Percentiles rank a stretch among this genome's conserved stretches.
Evolutionary conservation across 495 filamentous ascomycete genomes (phyloP).

Genomic region (Xylaria castorea): DNA sequence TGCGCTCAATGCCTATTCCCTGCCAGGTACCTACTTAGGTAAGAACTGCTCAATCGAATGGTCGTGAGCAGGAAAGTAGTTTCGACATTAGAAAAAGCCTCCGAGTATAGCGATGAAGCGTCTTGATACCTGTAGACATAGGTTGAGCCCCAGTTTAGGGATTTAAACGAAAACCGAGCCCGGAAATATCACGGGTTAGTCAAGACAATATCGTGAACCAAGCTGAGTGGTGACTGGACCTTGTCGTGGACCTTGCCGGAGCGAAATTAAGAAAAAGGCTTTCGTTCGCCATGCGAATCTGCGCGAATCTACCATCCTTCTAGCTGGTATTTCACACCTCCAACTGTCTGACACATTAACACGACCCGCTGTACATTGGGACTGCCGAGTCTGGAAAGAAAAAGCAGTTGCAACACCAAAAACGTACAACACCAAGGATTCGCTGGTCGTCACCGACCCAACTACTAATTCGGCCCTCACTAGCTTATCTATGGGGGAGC

Average conservation of each 20-base stretch:
- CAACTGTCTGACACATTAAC: background rate
- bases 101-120: background rate
- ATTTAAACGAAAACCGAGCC: background rate
- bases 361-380: background rate
- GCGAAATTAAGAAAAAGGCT: background rate
- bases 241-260: constrained; percentile 1
- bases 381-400: constrained; percentile 8
- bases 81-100: background rate
- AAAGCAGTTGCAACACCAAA: constrained; percentile 1
- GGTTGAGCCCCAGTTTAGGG: background rate
- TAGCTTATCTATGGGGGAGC: constrained; percentile 48
- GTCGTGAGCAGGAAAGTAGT: background rate
- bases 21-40: no score
- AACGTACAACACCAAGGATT: constrained; percentile 46
- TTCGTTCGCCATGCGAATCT: no score
- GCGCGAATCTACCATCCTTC: background rate
- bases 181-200: background rate
- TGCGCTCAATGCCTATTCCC: no score
- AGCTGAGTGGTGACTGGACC: background rate
- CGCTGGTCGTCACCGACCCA: constrained; percentile 51
- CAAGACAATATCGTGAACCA: background rate
- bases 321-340: background rate
- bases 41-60: no score
- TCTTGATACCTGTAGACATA: background rate
- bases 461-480: constrained; percentile 45